phyloP scores from a whole-genome alignment of 2,329 filamentous ascomycete genomes.

The Penicillium carneum region DNA sequence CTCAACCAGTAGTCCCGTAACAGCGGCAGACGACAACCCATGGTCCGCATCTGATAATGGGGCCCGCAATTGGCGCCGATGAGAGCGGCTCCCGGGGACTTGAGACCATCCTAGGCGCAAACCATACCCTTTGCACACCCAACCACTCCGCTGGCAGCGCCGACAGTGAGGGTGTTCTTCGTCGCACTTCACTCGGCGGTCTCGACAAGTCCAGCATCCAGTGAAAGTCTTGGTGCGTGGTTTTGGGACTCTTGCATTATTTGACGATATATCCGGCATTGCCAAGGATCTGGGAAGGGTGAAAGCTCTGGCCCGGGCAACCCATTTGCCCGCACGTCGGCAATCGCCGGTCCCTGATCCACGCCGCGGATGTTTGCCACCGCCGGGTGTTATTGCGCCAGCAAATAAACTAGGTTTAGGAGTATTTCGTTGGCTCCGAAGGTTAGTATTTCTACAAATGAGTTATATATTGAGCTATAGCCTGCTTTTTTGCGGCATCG shows the following conservation, averaged over 20 bases:
- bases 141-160: slow-evolving; percentile 33
- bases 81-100: slow-evolving; percentile 21
- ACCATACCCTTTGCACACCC: slow-evolving; percentile 34
- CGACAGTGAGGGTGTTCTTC: slow-evolving; percentile 32
- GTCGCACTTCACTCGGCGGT: slow-evolving; percentile 36
- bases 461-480: too few species aligned
- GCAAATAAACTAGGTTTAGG: background rate
- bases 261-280: slow-evolving; percentile 26
- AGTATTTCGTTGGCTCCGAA: background rate
- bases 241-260: slow-evolving; percentile 26
- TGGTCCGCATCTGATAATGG: slow-evolving; percentile 11
- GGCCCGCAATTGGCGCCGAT: slow-evolving; percentile 28
- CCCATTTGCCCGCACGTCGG: slow-evolving; percentile 18
- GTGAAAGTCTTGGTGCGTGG: slow-evolving; percentile 36
- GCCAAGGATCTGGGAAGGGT: slow-evolving; percentile 20
- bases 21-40: slow-evolving; percentile 28
- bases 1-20: slow-evolving; percentile 30
- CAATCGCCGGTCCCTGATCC: slow-evolving; percentile 17
- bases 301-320: slow-evolving; percentile 13
- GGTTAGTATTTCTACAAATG: too few species aligned
- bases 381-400: background rate
- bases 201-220: slow-evolving; percentile 38
- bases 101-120: slow-evolving; percentile 35
- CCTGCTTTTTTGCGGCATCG: background rate
- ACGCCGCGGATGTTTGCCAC: background rate